These are phyloP conservation scores for Penicillium sp. DNA, from an alignment of 2,329 filamentous ascomycete genomes.

Conservation along the genomic window DNA sequence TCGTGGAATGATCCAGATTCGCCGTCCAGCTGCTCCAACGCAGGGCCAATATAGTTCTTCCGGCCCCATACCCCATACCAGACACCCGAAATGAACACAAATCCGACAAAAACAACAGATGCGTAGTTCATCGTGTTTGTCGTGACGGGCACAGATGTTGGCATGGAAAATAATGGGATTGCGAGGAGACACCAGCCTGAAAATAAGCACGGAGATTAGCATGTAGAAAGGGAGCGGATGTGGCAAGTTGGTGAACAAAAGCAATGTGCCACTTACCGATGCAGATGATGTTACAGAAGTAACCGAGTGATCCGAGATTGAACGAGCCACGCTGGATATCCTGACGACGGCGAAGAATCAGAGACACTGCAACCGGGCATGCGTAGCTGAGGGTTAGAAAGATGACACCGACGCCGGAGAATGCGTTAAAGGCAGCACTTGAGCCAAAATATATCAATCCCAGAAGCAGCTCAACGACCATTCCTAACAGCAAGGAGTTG, in stretches of 20 bases:
- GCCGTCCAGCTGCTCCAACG: background rate
- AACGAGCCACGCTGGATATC: constrained; percentile 45
- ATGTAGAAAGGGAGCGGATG: background rate
- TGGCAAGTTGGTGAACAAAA: background rate
- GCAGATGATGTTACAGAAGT: constrained; percentile 58
- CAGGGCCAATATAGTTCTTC: constrained; percentile 48
- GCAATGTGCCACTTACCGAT: background rate
- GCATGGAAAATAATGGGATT: constrained; percentile 63
- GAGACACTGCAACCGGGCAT: constrained; percentile 62
- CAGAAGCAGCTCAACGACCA: constrained; percentile 64
- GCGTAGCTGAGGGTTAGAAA: constrained; percentile 69
- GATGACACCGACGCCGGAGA: constrained; percentile 74
- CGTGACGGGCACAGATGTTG: constrained; percentile 57
- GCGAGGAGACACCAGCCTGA: constrained; percentile 61
- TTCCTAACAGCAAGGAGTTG: constrained; percentile 65
- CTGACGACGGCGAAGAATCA: constrained; percentile 52
- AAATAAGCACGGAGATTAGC: background rate
- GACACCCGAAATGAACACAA: constrained; percentile 56
- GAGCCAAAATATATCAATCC: constrained; percentile 76
- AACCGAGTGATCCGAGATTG: constrained; percentile 60
- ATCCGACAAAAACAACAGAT: constrained; percentile 66
- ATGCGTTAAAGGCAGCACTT: constrained; percentile 71
- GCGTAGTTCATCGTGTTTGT: constrained; percentile 66
- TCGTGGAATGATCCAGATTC: background rate
- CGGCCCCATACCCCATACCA: constrained; percentile 70